Base-by-base conservation (phyloP, 2,329 filamentous ascomycete genomes). In the Ceratocystiopsis brevicomis region DNA sequence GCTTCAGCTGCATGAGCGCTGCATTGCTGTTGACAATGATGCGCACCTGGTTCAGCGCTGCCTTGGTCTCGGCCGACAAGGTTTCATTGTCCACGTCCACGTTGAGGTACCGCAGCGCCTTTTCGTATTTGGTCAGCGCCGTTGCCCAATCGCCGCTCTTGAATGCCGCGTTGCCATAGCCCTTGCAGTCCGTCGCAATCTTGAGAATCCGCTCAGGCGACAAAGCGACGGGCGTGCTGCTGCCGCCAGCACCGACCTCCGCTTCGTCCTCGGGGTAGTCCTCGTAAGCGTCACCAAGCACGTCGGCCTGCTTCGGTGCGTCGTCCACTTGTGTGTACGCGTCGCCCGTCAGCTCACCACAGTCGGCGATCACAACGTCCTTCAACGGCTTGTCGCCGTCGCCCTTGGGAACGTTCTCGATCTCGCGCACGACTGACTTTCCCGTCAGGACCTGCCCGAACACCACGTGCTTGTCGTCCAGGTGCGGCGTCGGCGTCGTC, bases 371-470 rank as follows among this genome's bases (percentile, higher is more conserved):
- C 43, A 75, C 68, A 45, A 78, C 81, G 44, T 87, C 81, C 50
- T 75, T 69, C 41, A 57, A 58, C 25, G 86, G 87, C 64, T 87
- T 88, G 67, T 96, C 90, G 54, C 71, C 73, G 25, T 70, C 63
- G 51, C 78, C 69, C 2, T 82, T 90, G 43, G 69, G 68, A 48
- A 84, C 66, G 61, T 90, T 90, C 65, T 98, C 90, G 54, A 96
- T 78, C 59, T 87, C 78, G 50, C 90, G 81, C 33, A 96, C 74
- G 35, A 95, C 67, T 48, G 83, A 87, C 70, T 95, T 96, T 56
- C 90, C 90, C 48, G 78, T 81, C 56, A 95, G 73, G 44, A 96
- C 88, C 59, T 95, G 81, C 49, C 90, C 90, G 54, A 95, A 98
- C 19, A 98, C 87, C 39, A 96, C 90, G 64, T 98, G 52, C 70